Evolutionary conservation across 768 basidiomycete genomes (phyloP).

Genomic region (Coprinellus micaceus): DNA sequence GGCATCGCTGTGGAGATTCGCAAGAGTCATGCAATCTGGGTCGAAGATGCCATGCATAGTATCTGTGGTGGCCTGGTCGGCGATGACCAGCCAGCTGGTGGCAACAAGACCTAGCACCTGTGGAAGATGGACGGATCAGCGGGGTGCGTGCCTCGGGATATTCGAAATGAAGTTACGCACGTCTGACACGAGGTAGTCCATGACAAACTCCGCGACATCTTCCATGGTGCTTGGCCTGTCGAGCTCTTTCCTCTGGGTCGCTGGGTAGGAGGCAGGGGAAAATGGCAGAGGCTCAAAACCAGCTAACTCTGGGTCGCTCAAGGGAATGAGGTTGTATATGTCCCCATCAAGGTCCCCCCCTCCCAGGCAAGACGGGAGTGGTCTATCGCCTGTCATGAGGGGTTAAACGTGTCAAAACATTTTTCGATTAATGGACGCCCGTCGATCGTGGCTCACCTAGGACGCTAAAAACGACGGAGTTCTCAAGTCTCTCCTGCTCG

Average conservation of each 20-base stretch:
- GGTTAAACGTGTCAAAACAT: too few relatives aligned
- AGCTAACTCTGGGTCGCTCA: constrained; percentile 29
- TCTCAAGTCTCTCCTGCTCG: constrained; percentile 46
- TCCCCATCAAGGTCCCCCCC: constrained; percentile 74
- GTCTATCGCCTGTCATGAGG: constrained; percentile 46
- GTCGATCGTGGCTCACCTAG: constrained; percentile 34
- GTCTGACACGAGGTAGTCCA: constrained; percentile 66
- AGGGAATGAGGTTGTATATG: constrained; percentile 49
- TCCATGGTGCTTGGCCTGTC: constrained; percentile 49
- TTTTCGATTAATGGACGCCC: too few relatives aligned
- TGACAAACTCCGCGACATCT: constrained; percentile 67
- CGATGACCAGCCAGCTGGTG: constrained; percentile 60
- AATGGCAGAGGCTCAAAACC: constrained; percentile 25
- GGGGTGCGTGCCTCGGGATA: background rate
- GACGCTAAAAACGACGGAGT: constrained; percentile 64
- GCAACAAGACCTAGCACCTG: constrained; percentile 61
- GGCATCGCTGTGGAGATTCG: constrained; percentile 57
- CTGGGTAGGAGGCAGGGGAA: constrained; percentile 46
- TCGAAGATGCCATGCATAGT: constrained; percentile 40
- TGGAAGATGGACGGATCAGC: background rate
- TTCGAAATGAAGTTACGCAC: constrained; percentile 29
- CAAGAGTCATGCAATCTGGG: constrained; percentile 47
- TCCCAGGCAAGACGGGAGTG: constrained; percentile 59
- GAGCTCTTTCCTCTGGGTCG: constrained; percentile 44
- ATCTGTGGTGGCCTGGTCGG: constrained; percentile 43